Evolutionary conservation across 108 stramenopile species (phyloP).

Genomic region (Fragilaria crotonensis): DNA sequence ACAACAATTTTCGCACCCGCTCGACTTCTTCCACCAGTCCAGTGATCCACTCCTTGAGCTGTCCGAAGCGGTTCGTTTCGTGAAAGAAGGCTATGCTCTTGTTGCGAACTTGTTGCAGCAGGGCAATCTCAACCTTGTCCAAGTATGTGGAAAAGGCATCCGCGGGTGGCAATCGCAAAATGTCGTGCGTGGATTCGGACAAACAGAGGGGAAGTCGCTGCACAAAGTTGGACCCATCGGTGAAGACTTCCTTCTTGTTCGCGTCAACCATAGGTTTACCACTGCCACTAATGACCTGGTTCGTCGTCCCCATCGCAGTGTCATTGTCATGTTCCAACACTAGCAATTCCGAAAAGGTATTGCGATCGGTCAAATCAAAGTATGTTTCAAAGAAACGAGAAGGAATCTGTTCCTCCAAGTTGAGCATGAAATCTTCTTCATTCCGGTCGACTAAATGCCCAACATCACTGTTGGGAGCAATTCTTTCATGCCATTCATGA

Average conservation of each 20-base stretch:
- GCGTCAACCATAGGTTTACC: too few relatives aligned
- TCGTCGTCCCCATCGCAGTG: constrained; percentile 9
- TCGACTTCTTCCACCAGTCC: constrained; percentile 60
- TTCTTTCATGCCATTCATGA: neutral
- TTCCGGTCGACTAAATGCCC: neutral
- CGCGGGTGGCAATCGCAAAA: constrained; percentile 51
- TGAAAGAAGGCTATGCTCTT: constrained; percentile 76
- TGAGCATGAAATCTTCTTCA: constrained; percentile 3
- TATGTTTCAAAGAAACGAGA: constrained; percentile 55
- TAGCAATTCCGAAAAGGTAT: constrained; percentile 62
- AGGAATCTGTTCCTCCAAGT: constrained; percentile 30
- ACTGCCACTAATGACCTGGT: neutral
- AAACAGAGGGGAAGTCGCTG: constrained; percentile 17
- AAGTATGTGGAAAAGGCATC: constrained; percentile 61
- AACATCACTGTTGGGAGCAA: too few relatives aligned
- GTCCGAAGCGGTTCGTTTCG: constrained; percentile 77
- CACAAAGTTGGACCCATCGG: too few relatives aligned
- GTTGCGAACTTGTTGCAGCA: constrained; percentile 72
- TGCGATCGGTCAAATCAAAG: constrained; percentile 75
- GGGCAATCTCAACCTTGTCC: constrained; percentile 70
- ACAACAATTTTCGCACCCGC: constrained; percentile 32
- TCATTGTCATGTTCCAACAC: too few relatives aligned
- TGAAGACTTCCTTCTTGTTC: too few relatives aligned
- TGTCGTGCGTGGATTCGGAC: constrained; percentile 32
- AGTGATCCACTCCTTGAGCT: constrained; percentile 57